These are phyloP conservation scores for Melanopsichium pennsylvanicum DNA, from an alignment of 1,284 basidiomycete species.

Conservation along the genomic window DNA sequence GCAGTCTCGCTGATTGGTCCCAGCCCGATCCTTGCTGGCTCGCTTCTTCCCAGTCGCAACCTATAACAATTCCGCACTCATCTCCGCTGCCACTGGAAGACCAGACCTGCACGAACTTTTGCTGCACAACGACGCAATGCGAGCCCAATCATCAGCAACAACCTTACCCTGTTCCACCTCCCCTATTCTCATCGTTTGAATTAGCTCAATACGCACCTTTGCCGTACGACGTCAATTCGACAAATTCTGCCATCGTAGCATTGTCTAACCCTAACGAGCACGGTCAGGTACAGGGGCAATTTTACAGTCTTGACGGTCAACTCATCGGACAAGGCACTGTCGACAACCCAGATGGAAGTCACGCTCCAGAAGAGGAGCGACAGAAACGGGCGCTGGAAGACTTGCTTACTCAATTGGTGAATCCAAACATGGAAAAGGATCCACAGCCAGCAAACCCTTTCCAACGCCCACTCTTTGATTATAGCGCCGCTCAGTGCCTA, in stretches of 20 bases:
- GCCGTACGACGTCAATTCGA: not conserved
- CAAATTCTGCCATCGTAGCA: conserved; percentile 17
- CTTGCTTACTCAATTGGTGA: conserved; percentile 16
- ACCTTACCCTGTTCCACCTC: not conserved
- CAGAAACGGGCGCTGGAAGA: conserved; percentile 16
- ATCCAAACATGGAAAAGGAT: not conserved
- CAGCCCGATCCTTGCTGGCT: conserved; percentile 14
- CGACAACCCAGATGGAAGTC: too few relatives aligned
- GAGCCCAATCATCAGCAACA: not conserved
- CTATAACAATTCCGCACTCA: not conserved
- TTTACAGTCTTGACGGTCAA: conserved; percentile 17
- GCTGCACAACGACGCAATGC: too few relatives aligned
- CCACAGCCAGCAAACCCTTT: too few relatives aligned
- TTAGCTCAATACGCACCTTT: not conserved
- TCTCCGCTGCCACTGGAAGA: too few relatives aligned
- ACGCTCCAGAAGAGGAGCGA: conserved; percentile 6
- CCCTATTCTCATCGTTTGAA: not conserved
- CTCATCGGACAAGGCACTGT: conserved; percentile 9
- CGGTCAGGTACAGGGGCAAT: conserved; percentile 10
- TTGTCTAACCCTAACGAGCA: conserved; percentile 14
- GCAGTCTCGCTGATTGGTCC: conserved; percentile 13
- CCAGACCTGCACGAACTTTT: too few relatives aligned
- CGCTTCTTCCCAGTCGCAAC: not conserved
- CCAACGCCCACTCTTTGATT: not conserved
- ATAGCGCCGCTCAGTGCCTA: too few relatives aligned